Base-by-base conservation (phyloP, 805 yeast genomes). In the Lipomyces orientalis region DNA sequence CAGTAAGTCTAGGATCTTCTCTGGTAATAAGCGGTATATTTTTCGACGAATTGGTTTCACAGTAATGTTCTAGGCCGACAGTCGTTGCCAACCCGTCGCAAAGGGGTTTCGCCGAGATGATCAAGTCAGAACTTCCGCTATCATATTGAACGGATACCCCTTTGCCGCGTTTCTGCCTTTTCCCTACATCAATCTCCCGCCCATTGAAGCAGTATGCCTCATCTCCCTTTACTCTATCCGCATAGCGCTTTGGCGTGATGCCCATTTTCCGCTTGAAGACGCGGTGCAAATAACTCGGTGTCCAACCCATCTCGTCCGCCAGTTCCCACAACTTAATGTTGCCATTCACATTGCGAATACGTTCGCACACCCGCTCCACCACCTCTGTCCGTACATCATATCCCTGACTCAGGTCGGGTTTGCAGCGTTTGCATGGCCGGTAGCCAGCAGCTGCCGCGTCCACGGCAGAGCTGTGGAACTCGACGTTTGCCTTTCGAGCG, bases 211-310 rank as follows among this genome's bases (percentile, higher is more conserved):
- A 35, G 37, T 1, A 2, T 35, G 37, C 9, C 10, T 7, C 12
- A 9, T 35, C 12, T 35, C 37, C 37, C 37, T 12, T 35, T 35
- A 35, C 0, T 0, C 9, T 35, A 35, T 35, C 37, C 37, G 37
- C 37, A 12, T 58, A 58, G 56, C 35, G 54, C 25, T 34, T 34
- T 29, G 61, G 25, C 9, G 61, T 58, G 31, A 58, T 2, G 2
- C 61, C 61, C 22, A 29, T 39, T 9, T 29, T 37, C 55, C 35
- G 29, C 29, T 58, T 58, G 82, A 92, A 92, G 31, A 92, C 97
- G 61, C 97, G 82, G 81, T 92, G 97, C 79, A 92, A 92, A 78
- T 92, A 97, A 97, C 97, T 92, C 33, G 97, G 95, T 10, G 91
- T 86, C 67, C 92, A 83, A 72, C 89, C 89, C 9, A 93, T 88